Percentiles rank a stretch among this genome's conserved stretches.
These are phyloP conservation scores for Neurospora sp. DNA, from an alignment of 495 filamentous ascomycete species.

Conservation along the genomic window DNA sequence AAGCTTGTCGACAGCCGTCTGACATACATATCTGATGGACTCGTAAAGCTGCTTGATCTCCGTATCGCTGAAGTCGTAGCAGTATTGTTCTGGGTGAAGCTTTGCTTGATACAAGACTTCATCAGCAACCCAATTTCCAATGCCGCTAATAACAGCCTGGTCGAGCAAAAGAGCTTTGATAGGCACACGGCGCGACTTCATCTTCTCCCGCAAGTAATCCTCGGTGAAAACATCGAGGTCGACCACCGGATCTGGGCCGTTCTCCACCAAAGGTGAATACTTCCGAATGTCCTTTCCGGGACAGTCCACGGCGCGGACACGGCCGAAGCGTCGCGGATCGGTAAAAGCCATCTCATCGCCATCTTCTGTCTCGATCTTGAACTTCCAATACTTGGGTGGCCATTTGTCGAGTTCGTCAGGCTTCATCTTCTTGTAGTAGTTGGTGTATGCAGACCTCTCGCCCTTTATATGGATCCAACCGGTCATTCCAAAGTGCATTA, in stretches of 20 bases:
- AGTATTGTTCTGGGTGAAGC: conserved; percentile 87
- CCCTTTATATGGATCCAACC: conserved; percentile 76
- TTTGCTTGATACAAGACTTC: conserved; percentile 82
- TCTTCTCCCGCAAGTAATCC: conserved; percentile 57
- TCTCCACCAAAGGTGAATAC: conserved; percentile 71
- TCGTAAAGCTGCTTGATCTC: conserved; percentile 64
- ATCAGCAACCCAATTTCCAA: conserved; percentile 96
- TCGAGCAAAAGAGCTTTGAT: conserved; percentile 82
- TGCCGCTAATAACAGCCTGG: conserved; percentile 81
- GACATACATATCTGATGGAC: conserved; percentile 69
- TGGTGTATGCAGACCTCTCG: conserved; percentile 60
- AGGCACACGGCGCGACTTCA: conserved; percentile 66
- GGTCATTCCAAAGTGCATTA: conserved; percentile 89
- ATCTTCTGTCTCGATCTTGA: conserved; percentile 55
- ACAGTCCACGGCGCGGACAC: conserved; percentile 77
- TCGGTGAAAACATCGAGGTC: conserved; percentile 67
- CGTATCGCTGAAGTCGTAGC: conserved; percentile 62
- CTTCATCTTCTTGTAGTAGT: conserved; percentile 57
- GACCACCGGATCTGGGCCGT: conserved; percentile 87
- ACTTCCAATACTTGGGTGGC: conserved; percentile 90
- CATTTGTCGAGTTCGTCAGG: conserved; percentile 50
- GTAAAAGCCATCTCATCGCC: conserved; percentile 72
- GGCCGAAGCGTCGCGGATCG: conserved; percentile 63
- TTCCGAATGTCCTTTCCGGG: conserved; percentile 62
- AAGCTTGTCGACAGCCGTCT: conserved; percentile 64